Base-by-base conservation (phyloP, 768 basidiomycete species). In the Mycena metata region DNA sequence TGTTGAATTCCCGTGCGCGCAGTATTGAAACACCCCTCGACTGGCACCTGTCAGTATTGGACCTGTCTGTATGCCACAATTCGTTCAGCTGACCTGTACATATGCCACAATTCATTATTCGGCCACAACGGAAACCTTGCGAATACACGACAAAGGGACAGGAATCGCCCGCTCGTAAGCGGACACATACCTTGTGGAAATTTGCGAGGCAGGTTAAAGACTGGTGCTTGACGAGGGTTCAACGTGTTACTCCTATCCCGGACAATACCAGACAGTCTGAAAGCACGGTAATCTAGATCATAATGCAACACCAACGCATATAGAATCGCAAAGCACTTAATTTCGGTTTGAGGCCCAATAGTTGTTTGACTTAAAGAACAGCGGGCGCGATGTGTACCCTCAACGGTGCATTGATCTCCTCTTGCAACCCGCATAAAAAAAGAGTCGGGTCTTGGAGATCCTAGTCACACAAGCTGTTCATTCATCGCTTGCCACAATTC, bases 141-240 rank as follows among this genome's bases (percentile, higher is more conserved):
- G 58, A 60, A 60, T 60, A 60, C 58, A 60, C 58, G 58, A 49
- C 35, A 60, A 60, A 60, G 46, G 30, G 46, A 60, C 58, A 60
- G 58, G 58, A 60, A 49, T 36, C 46, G 46, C 46, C 58, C 58
- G 58, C 47, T 45, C 58, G 46, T 45, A 47, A 60, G 58, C 58
- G 58, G 58, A 60, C 46, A 49, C 46, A 47, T 35, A 60, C 58
- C 58, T 30, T 61, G 60, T 61, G 60, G 49, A 61, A 61, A 51
- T 61, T 60, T 61, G 60, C 47, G 60, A 61, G 60, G 60, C 49
- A 42, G 49, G 21, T 51, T 47, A 51, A 51, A 61, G 60, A 47
- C 36, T 51, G 60, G 60, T 41, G 59, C 57, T 49, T 35, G 36
- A 35, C 59, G 59, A 60, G 36, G 47, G 60, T 61, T 50, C 36